A percentile compares a stretch with the other conserved stretches of the same genome.
These are phyloP conservation scores for Saccharomycopsis sp. DNA, from an alignment of 805 yeast genomes.

Conservation along the genomic window DNA sequence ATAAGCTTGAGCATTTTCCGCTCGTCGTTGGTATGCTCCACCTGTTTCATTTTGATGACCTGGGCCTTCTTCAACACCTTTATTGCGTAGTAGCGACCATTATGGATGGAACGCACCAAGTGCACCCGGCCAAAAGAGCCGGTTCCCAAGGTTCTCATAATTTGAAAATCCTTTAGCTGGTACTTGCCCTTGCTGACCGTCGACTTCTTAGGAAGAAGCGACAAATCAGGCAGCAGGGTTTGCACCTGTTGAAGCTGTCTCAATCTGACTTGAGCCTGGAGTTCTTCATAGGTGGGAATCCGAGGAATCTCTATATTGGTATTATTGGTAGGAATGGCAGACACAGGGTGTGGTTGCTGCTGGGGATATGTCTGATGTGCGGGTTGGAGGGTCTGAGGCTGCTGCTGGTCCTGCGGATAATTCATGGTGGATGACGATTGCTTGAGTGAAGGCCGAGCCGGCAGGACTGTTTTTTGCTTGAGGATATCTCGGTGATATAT, in stretches of 20 bases:
- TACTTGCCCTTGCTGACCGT: constrained; percentile 64
- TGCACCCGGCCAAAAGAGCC: constrained; percentile 96
- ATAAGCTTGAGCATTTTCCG: constrained; percentile 80
- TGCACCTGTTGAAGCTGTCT: constrained; percentile 16
- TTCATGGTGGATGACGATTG: too few species aligned
- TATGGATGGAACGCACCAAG: constrained; percentile 79
- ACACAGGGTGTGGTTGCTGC: not conserved
- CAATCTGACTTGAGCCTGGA: constrained; percentile 17
- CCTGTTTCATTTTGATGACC: constrained; percentile 88
- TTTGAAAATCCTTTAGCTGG: constrained; percentile 69
- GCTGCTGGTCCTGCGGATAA: constrained; percentile 1
- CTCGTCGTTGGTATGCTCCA: constrained; percentile 94
- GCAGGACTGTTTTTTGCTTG: too few species aligned
- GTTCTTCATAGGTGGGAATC: constrained; percentile 21
- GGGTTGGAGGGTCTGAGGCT: not conserved
- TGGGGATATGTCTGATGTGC: not conserved
- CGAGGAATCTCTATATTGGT: constrained; percentile 14
- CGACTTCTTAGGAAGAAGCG: constrained; percentile 21
- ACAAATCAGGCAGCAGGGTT: not conserved
- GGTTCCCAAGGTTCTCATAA: constrained; percentile 85
- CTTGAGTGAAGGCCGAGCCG: too few species aligned
- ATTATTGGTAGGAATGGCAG: not conserved
- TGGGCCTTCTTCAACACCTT: constrained; percentile 82
- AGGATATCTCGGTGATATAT: too few species aligned
- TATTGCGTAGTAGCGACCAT: constrained; percentile 89